Conservation (phyloP, 2,329 filamentous ascomycete species). For the Akanthomyces dipterigenus region DNA sequence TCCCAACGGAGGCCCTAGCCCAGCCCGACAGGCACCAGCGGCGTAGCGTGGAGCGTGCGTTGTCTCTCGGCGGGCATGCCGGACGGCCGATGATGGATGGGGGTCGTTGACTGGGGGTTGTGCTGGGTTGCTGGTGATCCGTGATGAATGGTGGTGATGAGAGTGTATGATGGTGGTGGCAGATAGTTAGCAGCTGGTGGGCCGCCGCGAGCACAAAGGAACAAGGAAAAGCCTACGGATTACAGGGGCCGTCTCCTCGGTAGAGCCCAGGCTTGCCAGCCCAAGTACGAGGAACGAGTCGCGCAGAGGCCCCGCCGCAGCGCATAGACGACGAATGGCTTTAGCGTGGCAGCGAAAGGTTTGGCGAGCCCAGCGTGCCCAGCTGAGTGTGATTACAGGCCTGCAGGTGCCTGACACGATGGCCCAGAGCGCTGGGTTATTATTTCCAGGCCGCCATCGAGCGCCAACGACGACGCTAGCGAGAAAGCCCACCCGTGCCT, state of each 20-base stretch:
- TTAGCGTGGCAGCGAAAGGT: background rate
- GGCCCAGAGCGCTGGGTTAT: background rate
- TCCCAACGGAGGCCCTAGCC: background rate
- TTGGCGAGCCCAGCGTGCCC: background rate
- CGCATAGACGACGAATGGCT: background rate
- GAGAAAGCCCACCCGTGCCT: background rate
- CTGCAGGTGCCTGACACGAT: background rate
- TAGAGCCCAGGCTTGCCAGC: too few relatives aligned
- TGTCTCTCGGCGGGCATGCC: conserved; percentile 5
- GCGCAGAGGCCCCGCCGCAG: background rate
- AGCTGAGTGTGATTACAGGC: background rate
- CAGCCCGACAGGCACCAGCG: background rate
- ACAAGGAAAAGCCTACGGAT: background rate
- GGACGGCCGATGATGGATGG: background rate
- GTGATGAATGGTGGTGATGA: background rate
- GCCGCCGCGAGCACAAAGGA: background rate
- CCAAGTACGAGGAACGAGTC: background rate
- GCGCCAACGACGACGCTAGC: background rate
- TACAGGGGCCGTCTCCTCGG: too few relatives aligned
- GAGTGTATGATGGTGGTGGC: background rate
- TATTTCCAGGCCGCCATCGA: background rate
- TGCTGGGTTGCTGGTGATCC: background rate
- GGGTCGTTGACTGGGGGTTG: background rate
- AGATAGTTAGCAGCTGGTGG: background rate
- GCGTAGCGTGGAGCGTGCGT: background rate